A percentile compares a stretch with the other conserved stretches of the same genome.
phyloP scores from a whole-genome alignment of 352 stramenopile species.

The Pythium aquatile region DNA sequence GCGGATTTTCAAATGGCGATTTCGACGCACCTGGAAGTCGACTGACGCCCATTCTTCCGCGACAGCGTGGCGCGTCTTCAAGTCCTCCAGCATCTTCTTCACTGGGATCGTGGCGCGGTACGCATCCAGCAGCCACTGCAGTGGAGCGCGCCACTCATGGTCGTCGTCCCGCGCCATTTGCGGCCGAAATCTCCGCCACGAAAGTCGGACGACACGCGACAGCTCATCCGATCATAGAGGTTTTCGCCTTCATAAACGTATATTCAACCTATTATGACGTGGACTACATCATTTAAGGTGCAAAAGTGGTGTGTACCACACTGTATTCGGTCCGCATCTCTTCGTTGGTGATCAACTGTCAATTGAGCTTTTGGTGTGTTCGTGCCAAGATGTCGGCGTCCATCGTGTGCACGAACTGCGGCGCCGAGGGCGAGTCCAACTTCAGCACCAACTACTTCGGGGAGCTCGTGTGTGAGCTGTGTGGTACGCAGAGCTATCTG shows the following conservation, averaged over 20 bases:
- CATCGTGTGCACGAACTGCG: constrained; percentile 78
- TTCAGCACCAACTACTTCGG: constrained; percentile 86
- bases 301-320: constrained; percentile 6
- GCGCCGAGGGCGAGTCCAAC: constrained; percentile 66
- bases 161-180: background rate
- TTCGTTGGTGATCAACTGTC: constrained; percentile 9
- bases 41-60: constrained; percentile 44
- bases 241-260: background rate
- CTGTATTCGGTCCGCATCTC: constrained; percentile 4
- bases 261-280: background rate
- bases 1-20: background rate
- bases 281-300: background rate
- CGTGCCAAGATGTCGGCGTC: constrained; percentile 13
- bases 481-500: constrained; percentile 79
- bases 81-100: constrained; percentile 33
- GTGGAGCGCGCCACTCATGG: background rate
- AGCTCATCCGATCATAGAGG: constrained; percentile 3
- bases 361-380: background rate
- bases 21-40: constrained; percentile 48
- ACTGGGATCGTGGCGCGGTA: constrained; percentile 70
- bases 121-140: constrained; percentile 47
- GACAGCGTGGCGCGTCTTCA: constrained; percentile 33
- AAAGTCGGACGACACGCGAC: background rate
- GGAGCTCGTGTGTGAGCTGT: constrained; percentile 84
- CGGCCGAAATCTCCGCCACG: background rate